Evolutionary conservation across 169 alveolate genomes (phyloP).

Genomic region (Plasmodium gallinaceum): DNA sequence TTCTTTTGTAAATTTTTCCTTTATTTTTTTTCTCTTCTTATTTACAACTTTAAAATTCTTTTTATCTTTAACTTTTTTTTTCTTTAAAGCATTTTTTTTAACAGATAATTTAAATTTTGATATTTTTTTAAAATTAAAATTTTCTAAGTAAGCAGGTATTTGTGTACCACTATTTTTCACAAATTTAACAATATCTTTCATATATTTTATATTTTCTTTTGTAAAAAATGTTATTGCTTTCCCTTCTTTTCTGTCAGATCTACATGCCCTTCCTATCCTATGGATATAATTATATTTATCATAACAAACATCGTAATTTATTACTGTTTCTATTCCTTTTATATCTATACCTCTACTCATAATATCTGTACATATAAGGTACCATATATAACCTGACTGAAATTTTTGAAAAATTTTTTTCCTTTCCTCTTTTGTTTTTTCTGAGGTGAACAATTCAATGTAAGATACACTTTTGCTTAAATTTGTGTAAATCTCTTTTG

Average conservation of each 20-base stretch:
- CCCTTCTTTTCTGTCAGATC: conserved; percentile 95
- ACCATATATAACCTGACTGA: conserved; percentile 49
- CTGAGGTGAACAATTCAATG: conserved; percentile 33
- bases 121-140: not conserved
- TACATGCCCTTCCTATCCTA: conserved; percentile 98
- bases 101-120: conserved; percentile 3
- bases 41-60: not conserved
- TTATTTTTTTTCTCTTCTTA: not conserved
- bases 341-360: conserved; percentile 96
- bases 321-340: conserved; percentile 95
- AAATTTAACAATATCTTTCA: conserved; percentile 52
- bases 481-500: conserved; percentile 19
- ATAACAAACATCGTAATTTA: conserved; percentile 98
- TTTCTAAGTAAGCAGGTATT: conserved; percentile 39
- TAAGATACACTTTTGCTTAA: conserved; percentile 12
- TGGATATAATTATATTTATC: conserved; percentile 95
- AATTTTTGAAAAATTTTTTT: conserved; percentile 24
- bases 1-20: not conserved
- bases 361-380: conserved; percentile 61
- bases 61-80: not conserved
- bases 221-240: conserved; percentile 62
- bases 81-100: not conserved
- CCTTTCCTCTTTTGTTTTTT: conserved; percentile 63
- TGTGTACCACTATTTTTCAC: conserved; percentile 57
- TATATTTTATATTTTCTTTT: conserved; percentile 25